Base-by-base conservation (phyloP, 345 rosid species). In the Citropsis articulata region DNA sequence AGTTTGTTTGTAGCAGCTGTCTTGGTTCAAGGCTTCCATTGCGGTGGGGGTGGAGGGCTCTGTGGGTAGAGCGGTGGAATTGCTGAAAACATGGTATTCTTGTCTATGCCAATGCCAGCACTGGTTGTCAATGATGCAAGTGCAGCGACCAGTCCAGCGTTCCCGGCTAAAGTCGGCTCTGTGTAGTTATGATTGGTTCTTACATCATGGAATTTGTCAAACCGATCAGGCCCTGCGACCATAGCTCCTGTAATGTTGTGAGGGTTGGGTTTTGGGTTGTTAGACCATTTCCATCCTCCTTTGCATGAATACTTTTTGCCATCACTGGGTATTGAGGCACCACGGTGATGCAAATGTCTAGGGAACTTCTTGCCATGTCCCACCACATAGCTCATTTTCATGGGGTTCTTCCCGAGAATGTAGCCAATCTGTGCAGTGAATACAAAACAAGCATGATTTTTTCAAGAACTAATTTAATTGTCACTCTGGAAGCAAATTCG, bases 341-440 rank as follows among this genome's bases (percentile, higher is more conserved):
- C 98, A 0, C 98, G 87, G 76, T 95, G 98, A 75, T 95, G 93
- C 70, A 93, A 90, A 16, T 83, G 86, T 75, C 88, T 89, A 3
- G 98, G 98, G 78, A 82, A 95, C 80, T 93, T 87, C 45, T 53
- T 77, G 19, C 98, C 95, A 66, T 83, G 88, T 1, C 98, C 98
- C 64, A 93, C 98, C 36, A 91, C 86, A 65, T 89, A 95, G 88
- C 98, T 93, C 97, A 90, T 93, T 9, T 90, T 95, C 84, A 81
- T 66, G 22, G 98, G 98, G 79, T 95, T 95, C 12, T 90, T 82
- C 21, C 98, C 98, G 18, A 95, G 86, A 66, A 95, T 93, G 90
- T 95, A 93, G 73, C 88, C 85, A 69, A 90, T 95, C 89, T 94
- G 50, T 45, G 5, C 50, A 45, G 0, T 13, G 0, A 45, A 12